Evolutionary conservation across 306 rosid genomes (phyloP).

Genomic region (Ormosia semicastrata): DNA sequence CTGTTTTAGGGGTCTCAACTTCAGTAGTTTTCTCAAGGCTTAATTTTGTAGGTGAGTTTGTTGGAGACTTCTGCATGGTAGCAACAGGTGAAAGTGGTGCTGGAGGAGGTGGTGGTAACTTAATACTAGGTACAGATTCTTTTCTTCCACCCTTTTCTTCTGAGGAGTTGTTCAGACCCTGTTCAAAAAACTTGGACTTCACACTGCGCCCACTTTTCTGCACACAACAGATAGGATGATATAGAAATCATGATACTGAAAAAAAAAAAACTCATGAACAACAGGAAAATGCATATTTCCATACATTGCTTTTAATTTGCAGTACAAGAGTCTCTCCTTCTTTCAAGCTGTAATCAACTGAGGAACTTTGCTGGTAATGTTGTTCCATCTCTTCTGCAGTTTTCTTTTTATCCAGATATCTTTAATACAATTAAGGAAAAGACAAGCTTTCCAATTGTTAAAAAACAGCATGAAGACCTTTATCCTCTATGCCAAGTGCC

Average conservation of each 20-base stretch:
- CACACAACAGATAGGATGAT: conserved; percentile 22
- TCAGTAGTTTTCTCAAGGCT: conserved; percentile 48
- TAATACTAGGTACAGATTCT: conserved; percentile 51
- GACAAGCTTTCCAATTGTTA: neutral
- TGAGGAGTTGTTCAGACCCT: conserved; percentile 43
- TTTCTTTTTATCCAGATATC: conserved; percentile 91
- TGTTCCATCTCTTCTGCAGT: conserved; percentile 98
- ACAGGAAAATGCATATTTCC: conserved; percentile 26
- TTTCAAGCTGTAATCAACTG: conserved; percentile 89
- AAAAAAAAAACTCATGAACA: neutral
- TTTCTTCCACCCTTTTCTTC: conserved; percentile 61
- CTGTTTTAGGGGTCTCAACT: conserved; percentile 30
- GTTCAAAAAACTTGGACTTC: conserved; percentile 69
- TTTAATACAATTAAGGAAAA: conserved; percentile 29
- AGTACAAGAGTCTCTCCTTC: conserved; percentile 90
- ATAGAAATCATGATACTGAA: neutral
- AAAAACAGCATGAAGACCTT: neutral
- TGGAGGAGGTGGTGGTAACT: conserved; percentile 90
- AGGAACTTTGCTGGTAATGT: conserved; percentile 81
- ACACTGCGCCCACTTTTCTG: conserved; percentile 58
- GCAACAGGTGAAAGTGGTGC: conserved; percentile 58
- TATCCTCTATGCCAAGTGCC: conserved; percentile 3
- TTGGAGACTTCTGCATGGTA: conserved; percentile 41
- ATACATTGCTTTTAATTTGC: conserved; percentile 72
- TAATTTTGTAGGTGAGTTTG: conserved; percentile 55